Evolutionary conservation across 169 alveolate genomes (phyloP).

Genomic region (Blepharisma undulans): DNA sequence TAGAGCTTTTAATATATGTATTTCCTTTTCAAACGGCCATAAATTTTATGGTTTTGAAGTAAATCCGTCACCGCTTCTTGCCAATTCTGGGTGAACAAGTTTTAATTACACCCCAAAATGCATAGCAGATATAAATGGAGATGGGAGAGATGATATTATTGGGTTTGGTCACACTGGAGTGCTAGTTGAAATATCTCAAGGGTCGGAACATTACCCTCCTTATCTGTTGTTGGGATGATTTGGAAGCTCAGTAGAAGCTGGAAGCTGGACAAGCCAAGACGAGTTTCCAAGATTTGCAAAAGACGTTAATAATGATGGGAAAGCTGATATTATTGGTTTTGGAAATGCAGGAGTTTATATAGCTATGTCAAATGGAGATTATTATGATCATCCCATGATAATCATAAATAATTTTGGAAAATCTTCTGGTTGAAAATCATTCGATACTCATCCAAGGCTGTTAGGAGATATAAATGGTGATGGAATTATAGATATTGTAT

Average conservation of each 20-base stretch:
- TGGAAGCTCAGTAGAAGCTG: background rate
- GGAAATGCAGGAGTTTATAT: background rate
- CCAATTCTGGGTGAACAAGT: background rate
- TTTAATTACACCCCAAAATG: background rate
- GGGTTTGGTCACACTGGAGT: background rate
- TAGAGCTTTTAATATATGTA: too few species aligned
- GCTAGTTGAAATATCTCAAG: background rate
- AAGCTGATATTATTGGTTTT: background rate
- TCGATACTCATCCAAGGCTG: background rate
- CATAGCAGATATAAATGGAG: too few species aligned
- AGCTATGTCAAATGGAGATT: background rate
- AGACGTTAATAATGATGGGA: background rate
- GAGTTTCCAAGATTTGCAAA: background rate
- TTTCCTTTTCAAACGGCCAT: too few species aligned
- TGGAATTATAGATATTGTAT: background rate
- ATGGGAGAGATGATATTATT: too few species aligned
- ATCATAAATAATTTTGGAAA: background rate
- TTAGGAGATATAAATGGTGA: background rate
- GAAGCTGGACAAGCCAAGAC: background rate
- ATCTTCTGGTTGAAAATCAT: background rate
- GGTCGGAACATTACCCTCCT: background rate
- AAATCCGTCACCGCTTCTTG: background rate
- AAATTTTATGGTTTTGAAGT: too few species aligned
- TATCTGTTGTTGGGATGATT: too few species aligned
- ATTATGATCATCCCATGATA: background rate